phyloP scores from a whole-genome alignment of 2,329 filamentous ascomycete species.

The Amauroascus niger region DNA sequence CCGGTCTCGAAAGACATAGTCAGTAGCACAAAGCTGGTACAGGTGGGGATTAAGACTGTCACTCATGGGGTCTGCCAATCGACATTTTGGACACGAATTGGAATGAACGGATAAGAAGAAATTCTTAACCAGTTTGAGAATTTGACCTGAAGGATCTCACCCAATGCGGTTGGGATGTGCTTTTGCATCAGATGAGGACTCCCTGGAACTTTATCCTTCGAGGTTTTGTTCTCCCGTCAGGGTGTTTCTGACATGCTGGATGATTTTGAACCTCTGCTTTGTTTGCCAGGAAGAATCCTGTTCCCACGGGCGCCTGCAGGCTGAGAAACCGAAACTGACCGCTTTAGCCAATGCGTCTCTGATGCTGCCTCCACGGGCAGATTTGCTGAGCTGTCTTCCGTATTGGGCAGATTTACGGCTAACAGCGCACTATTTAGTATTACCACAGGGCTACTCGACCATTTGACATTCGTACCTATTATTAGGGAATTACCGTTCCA shows the following conservation, averaged over 20 bases:
- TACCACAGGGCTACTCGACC: background rate
- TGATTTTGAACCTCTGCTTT: background rate
- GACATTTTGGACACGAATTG: too few species aligned
- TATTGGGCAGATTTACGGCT: background rate
- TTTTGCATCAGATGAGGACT: background rate
- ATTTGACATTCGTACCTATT: background rate
- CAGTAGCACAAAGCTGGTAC: constrained; percentile 3
- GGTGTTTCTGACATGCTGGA: background rate
- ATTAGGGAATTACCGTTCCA: background rate
- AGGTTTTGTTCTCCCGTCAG: background rate
- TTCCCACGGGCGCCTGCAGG: constrained; percentile 1
- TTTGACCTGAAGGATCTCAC: too few species aligned
- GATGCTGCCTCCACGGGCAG: background rate
- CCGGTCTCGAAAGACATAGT: background rate
- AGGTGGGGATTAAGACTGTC: background rate
- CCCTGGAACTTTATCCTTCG: background rate
- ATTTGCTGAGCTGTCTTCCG: background rate
- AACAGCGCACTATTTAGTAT: background rate
- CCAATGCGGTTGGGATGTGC: too few species aligned
- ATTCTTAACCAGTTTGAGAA: too few species aligned
- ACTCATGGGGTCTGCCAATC: background rate
- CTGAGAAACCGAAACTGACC: constrained; percentile 8
- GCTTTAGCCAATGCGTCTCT: background rate
- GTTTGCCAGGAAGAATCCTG: background rate
- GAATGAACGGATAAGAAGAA: too few species aligned